Base-by-base conservation (phyloP, 306 rosid genomes). In the Cucumis melo region DNA sequence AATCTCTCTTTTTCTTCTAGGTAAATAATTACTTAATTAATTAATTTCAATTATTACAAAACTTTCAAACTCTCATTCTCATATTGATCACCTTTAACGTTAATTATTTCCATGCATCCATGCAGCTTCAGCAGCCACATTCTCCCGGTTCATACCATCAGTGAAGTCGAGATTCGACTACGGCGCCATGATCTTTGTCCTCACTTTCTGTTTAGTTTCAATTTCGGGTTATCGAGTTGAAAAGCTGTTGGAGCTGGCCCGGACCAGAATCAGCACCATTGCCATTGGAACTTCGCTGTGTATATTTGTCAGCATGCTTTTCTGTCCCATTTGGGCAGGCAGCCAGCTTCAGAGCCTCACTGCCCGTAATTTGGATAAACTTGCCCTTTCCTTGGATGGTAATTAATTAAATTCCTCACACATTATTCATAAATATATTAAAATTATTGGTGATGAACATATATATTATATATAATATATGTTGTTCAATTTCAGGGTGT, bases 291-390 rank as follows among this genome's bases (percentile, higher is more conserved):
- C 93, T 11, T 24, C 83, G 3, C 73, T 94, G 60, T 92, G 97
- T 84, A 75, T 88, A 8, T 51, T 86, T 2, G 81, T 89, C 2
- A 92, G 87, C 85, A 39, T 84, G 15, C 65, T 79, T 32, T 60
- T 94, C 80, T 78, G 86, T 21, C 99, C 99, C 73, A 59, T 91
- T n/a, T 94, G 97, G 99, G 97, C 99, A 42, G 97, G 99, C 77
- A 73, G 73, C 50, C 93, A 94, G 76, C 99, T 92, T 73, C 56
- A 76, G 68, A 44, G 29, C 79, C 82, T 89, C n/a, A 82, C 81
- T 75, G 81, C 83, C 5, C 57, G 79, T 2, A 92, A 94, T 77
- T 83, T 94, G 79, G 93, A 94, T 85, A 94, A 92, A 46, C 85
- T 92, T 5, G 89, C 94, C 24, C 73, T 80, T 75, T 89, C 97